Percentiles rank a stretch among this genome's conserved stretches.
Conservation (phyloP, 169 alveolate species). For the Eimeria maxima region DNA sequence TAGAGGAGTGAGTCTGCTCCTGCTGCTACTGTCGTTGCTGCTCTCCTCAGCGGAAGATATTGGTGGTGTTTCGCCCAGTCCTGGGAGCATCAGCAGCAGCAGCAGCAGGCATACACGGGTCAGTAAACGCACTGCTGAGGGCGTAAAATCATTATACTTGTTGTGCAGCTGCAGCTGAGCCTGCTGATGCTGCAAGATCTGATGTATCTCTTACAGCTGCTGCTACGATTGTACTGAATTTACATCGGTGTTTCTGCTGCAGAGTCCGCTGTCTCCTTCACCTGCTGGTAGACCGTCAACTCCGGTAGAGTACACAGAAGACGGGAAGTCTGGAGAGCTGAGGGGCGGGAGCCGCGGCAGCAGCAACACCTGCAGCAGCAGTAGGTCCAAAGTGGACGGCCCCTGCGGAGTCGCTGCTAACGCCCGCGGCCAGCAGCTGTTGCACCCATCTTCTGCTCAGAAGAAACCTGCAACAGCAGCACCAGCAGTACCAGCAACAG, state of each 20-base stretch:
- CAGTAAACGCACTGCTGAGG: neutral
- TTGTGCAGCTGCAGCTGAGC: no score
- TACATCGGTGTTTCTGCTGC: no score
- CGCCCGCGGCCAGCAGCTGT: neutral
- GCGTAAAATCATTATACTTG: no score
- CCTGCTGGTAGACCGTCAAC: neutral
- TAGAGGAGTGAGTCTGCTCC: neutral
- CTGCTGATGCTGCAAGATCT: neutral
- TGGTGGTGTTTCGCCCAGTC: neutral
- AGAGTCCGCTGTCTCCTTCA: no score
- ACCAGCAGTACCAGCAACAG: neutral
- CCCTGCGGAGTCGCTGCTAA: slow-evolving; percentile 5
- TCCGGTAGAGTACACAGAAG: no score
- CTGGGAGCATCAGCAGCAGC: slow-evolving; percentile 39
- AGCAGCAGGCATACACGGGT: slow-evolving; percentile 3
- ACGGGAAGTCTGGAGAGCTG: no score
- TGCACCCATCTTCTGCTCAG: slow-evolving; percentile 23
- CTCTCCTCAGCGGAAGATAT: neutral
- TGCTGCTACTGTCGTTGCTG: neutral
- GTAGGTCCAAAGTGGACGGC: neutral
- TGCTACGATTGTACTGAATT: neutral
- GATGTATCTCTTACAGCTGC: neutral
- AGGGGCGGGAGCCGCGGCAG: no score
- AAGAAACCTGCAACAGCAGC: neutral
- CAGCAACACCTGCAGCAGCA: neutral